phyloP scores from a whole-genome alignment of 371 early-diverging fungal species.

The Mucor plumbeus region DNA sequence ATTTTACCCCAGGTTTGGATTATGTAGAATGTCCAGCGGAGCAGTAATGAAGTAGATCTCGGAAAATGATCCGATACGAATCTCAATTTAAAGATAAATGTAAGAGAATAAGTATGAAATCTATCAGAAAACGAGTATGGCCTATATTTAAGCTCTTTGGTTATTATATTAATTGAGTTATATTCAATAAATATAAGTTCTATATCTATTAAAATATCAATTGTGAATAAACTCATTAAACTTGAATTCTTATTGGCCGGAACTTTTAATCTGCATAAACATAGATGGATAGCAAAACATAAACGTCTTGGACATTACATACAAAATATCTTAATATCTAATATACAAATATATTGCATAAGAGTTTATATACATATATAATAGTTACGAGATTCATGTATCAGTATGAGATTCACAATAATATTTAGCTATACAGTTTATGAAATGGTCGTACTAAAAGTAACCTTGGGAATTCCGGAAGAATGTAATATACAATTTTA shows the following conservation, averaged over 20 bases:
- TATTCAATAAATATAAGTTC: background rate
- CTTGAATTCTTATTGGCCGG: background rate
- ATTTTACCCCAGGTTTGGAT: background rate
- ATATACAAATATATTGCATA: no score
- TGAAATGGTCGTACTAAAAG: background rate
- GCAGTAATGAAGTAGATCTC: background rate
- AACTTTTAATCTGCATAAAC: background rate
- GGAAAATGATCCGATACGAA: slow-evolving; percentile 8
- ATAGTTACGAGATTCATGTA: no score
- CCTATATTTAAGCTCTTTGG: no score
- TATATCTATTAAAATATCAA: background rate
- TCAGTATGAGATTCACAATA: background rate
- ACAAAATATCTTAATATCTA: background rate
- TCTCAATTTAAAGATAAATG: background rate
- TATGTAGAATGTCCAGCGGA: background rate
- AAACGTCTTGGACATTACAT: background rate
- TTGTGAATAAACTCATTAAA: background rate
- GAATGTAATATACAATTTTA: slow-evolving; percentile 3
- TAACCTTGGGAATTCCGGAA: slow-evolving; percentile 5
- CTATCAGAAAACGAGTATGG: background rate
- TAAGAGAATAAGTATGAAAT: background rate
- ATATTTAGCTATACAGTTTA: background rate
- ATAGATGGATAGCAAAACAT: no score
- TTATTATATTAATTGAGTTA: background rate
- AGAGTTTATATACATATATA: no score